Evolutionary conservation across 2,329 filamentous ascomycete genomes (phyloP), one percentile per base, ranked within the genome.

Genomic region (Diaporthe caulivora): DNA sequence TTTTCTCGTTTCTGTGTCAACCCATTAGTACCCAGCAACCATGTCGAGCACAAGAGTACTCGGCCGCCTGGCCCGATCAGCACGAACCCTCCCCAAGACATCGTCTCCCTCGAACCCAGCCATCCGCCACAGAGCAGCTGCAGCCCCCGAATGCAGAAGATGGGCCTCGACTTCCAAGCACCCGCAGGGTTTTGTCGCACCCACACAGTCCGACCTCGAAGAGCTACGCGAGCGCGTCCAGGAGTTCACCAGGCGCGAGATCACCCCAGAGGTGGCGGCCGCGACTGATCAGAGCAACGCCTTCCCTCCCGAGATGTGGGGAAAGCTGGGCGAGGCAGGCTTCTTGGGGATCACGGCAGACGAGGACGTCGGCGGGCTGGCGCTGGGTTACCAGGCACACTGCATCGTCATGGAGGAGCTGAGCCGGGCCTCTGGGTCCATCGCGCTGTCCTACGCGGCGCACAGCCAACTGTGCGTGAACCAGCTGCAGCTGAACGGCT

Each of bases 391-490:
- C 83, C 96, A 98, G 85, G 96, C 97, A 57, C 97, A 99, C 84
- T 97, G 95, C 81, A 87, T 98, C 9, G 95, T 98, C 58, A 93
- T 98, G 91, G 97, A 99, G 84, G 97, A 98, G 86, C 87, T 99
- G 54, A 97, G 93, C 72, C 90, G 96, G 73, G 96, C 96, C 3
- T 96, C 93, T 69, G 95, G 86, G 18, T 94, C 92, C 75, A 95
- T 97, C 79, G 96, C 91, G 0, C 89, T 99, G 60, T 97, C 94
- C 78, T 99, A 98, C 82, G 96, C 96, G 2, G 97, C 97, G 10
- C 97, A 99, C 84, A 97, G 94, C 40, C 97, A 99, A 83, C 89
- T 99, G 68, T 98, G 97, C 84, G 93, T 98, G 74, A 99, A 99
- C 83, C 97, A 99, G 85, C 86, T 99, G 64, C 95, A 95, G 84